Evolutionary conservation across 2,329 filamentous ascomycete species (phyloP), one percentile per base, ranked within the genome.

Genomic region (Sporothrix curviconia): DNA sequence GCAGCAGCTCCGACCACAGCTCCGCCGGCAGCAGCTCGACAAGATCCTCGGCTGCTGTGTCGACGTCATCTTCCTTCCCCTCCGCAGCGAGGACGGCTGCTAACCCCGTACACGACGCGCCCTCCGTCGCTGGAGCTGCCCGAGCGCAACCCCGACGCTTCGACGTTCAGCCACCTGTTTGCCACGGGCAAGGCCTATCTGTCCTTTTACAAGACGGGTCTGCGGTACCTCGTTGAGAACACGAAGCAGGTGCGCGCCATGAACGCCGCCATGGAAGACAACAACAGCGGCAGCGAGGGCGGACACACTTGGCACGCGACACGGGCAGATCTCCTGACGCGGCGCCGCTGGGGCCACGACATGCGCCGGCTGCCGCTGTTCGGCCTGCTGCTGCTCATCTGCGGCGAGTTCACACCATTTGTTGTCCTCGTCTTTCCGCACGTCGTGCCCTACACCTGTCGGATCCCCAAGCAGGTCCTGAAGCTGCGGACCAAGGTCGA

Each of bases 361-460:
- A 73, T 90, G 46, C 74, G 82, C n/a, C 85, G 90, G 24, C 76
- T 96, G 54, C 90, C 92, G 0, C 70, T 88, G 1, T 96, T 99
- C 68, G 85, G 76, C 0, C 60, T 95, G 3, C 74, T 96, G 51
- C 77, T 96, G 7, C 66, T 92, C 1, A 61, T 95, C 15, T 89
- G 88, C 68, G 92, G 91, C 25, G 92, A 97, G 72, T 86, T 95
- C 72, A 89, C 92, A 1, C 90, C 92, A 0, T 67, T 97, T 6
- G 72, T 95, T 6, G 86, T 95, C 1, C 74, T 91, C 7, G 80
- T 84, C 32, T 74, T 95, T 25, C 84, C 85, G 19, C 75, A 75
- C 37, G 75, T 90, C 22, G 87, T 95, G 25, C 92, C 92, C 0
- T 83, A 83, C 64, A 87, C 90, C 0, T 96, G 92, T 70, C 82